A percentile compares a stretch with the other conserved stretches of the same genome.
phyloP scores from a whole-genome alignment of 2,329 filamentous ascomycete genomes.

The Colletotrichum musae region DNA sequence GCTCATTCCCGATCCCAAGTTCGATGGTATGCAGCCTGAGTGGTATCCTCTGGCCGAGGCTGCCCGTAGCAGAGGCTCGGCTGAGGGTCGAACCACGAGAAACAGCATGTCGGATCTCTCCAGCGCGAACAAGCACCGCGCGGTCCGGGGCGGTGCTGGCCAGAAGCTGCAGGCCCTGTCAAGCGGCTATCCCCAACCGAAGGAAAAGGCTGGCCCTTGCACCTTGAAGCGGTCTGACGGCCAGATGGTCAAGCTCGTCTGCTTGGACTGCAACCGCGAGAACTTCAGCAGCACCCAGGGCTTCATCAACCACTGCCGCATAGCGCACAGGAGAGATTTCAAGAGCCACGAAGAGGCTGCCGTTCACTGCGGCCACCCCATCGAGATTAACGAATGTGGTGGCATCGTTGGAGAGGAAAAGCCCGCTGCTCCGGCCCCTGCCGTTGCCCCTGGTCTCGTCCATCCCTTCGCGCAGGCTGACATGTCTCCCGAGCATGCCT shows the following conservation, averaged over 20 bases:
- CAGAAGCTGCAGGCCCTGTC: slow-evolving; percentile 79
- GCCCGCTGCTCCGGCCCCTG: slow-evolving; percentile 33
- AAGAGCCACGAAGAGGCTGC: slow-evolving; percentile 97
- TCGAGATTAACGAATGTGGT: slow-evolving; percentile 77
- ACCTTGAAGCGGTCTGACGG: slow-evolving; percentile 89
- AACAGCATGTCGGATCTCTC: slow-evolving; percentile 75
- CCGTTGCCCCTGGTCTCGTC: slow-evolving; percentile 65
- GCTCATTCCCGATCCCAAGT: slow-evolving; percentile 90
- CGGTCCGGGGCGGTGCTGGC: slow-evolving; percentile 64
- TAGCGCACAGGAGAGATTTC: slow-evolving; percentile 93
- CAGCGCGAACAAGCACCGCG: slow-evolving; percentile 63
- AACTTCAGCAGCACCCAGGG: slow-evolving; percentile 97
- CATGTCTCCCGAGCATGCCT: slow-evolving; percentile 67
- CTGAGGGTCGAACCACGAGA: slow-evolving; percentile 84
- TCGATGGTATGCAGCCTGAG: slow-evolving; percentile 77
- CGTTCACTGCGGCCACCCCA: slow-evolving; percentile 85
- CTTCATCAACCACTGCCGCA: slow-evolving; percentile 99
- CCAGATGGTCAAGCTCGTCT: slow-evolving; percentile 90
- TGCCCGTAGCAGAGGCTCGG: slow-evolving; percentile 60
- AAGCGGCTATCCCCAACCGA: slow-evolving; percentile 79
- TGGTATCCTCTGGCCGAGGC: slow-evolving; percentile 58
- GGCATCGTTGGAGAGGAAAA: slow-evolving; percentile 52
- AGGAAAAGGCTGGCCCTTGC: slow-evolving; percentile 87
- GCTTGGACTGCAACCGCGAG: slow-evolving; percentile 87
- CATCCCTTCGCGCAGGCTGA: slow-evolving; percentile 75